Percentiles rank a stretch among this genome's conserved stretches.
phyloP scores from a whole-genome alignment of 1,284 basidiomycete genomes.

The Coriolopsis trogii region DNA sequence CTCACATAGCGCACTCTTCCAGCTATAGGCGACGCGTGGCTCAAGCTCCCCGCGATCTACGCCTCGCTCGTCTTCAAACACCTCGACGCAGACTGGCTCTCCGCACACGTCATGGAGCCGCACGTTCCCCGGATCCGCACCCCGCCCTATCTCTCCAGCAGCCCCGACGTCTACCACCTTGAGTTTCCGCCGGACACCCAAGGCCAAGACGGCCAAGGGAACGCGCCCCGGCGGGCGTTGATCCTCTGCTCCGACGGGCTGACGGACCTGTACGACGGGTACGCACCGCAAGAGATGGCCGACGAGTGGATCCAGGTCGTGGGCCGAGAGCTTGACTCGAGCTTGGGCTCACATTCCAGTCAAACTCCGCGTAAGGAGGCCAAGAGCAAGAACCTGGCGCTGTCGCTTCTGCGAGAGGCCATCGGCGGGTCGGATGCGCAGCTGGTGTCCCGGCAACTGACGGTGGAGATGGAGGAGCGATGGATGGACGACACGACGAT shows the following conservation, averaged over 20 bases:
- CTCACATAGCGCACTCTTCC: too few species aligned
- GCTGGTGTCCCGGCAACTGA: constrained; percentile 57
- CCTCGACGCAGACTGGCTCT: constrained; percentile 50
- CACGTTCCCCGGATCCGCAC: constrained; percentile 53
- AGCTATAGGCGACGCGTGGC: constrained; percentile 67
- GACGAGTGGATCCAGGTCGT: constrained; percentile 46
- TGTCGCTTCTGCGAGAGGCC: constrained; percentile 56
- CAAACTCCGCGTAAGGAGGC: too few species aligned
- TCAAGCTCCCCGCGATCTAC: constrained; percentile 63
- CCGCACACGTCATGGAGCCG: constrained; percentile 38
- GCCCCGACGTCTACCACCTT: constrained; percentile 52
- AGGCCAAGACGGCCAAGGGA: constrained; percentile 17
- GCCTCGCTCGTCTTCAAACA: constrained; percentile 55
- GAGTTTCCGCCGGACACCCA: constrained; percentile 22
- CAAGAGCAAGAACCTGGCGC: constrained; percentile 47
- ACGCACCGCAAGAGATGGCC: constrained; percentile 38
- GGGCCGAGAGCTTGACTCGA: constrained; percentile 23
- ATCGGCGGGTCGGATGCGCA: constrained; percentile 57
- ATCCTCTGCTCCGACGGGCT: constrained; percentile 64
- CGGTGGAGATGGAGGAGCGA: constrained; percentile 61
- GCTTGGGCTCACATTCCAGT: constrained; percentile 21
- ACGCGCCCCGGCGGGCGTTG: constrained; percentile 32
- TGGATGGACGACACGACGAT: constrained; percentile 79
- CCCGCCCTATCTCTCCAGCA: constrained; percentile 61
- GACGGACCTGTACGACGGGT: constrained; percentile 50